Conservation (phyloP, 2,329 filamentous ascomycete species). For the Colletotrichum lupini region DNA sequence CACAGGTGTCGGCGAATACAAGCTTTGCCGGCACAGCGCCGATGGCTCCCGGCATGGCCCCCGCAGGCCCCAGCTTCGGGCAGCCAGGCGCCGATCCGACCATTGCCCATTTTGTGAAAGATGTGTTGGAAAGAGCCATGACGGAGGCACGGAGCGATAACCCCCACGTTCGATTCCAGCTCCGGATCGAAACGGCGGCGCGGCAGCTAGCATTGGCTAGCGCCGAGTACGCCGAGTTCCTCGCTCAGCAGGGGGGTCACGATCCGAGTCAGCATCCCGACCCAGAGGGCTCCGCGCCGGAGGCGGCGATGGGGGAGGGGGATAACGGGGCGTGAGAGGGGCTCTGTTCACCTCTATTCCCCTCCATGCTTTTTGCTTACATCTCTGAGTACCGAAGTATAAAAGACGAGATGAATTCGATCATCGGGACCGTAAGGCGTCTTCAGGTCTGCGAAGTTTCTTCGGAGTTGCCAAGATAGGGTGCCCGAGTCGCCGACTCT, state of each 20-base stretch:
- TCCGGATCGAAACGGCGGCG: slow-evolving; percentile 64
- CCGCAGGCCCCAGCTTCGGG: slow-evolving; percentile 41
- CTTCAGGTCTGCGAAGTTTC: not conserved
- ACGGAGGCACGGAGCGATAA: slow-evolving; percentile 56
- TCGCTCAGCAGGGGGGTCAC: slow-evolving; percentile 43
- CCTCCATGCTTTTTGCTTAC: not conserved
- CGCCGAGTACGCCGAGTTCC: slow-evolving; percentile 60
- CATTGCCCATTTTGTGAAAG: slow-evolving; percentile 46
- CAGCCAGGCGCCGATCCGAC: slow-evolving; percentile 23
- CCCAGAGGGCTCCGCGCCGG: slow-evolving; percentile 28
- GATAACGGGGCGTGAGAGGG: slow-evolving; percentile 33
- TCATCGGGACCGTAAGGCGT: not conserved
- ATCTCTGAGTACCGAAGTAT: slow-evolving; percentile 7
- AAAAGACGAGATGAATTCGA: slow-evolving; percentile 12
- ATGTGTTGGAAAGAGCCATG: slow-evolving; percentile 59
- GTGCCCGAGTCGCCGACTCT: not conserved
- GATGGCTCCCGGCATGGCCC: slow-evolving; percentile 39
- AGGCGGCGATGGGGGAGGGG: slow-evolving; percentile 34
- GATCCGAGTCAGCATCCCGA: slow-evolving; percentile 40
- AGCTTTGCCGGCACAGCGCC: slow-evolving; percentile 44
- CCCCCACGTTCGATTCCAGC: slow-evolving; percentile 57
- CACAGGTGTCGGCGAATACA: slow-evolving; percentile 43
- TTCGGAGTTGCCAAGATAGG: not conserved
- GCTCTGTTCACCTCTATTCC: not conserved
- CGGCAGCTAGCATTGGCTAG: slow-evolving; percentile 66